A percentile compares a stretch with the other conserved stretches of the same genome.
phyloP scores from a whole-genome alignment of 2,329 filamentous ascomycete genomes.

The Cercospora sp. region DNA sequence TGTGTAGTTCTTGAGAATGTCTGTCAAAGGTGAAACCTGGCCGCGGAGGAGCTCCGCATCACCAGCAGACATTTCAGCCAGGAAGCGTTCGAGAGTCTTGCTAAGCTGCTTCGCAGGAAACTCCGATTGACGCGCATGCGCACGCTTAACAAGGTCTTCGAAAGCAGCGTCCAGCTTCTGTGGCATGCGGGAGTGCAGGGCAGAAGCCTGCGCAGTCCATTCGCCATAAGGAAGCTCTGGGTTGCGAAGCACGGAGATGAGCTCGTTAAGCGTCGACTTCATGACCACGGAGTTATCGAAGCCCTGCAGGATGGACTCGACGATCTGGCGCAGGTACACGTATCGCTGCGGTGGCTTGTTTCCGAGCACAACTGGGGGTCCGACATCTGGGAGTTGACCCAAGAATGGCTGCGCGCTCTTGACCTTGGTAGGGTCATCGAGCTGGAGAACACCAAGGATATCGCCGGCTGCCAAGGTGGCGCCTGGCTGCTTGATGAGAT shows the following conservation, averaged over 20 bases:
- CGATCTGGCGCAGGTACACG: conserved; percentile 70
- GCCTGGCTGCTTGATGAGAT: conserved; percentile 98
- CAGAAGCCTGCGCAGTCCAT: conserved; percentile 93
- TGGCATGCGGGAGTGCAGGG: conserved; percentile 95
- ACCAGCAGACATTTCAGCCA: conserved; percentile 73
- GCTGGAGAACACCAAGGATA: conserved; percentile 92
- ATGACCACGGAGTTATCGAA: conserved; percentile 99
- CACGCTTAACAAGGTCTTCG: conserved; percentile 80
- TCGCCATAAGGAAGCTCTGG: conserved; percentile 92
- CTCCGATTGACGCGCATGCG: conserved; percentile 74
- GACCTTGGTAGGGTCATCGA: conserved; percentile 93
- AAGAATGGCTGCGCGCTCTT: conserved; percentile 95
- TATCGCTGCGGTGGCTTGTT: conserved; percentile 91
- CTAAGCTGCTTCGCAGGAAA: conserved; percentile 87
- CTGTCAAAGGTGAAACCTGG: conserved; percentile 72
- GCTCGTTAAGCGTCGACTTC: conserved; percentile 78
- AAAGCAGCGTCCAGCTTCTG: conserved; percentile 84
- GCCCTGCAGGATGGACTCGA: conserved; percentile 84
- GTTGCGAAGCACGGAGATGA: conserved; percentile 87
- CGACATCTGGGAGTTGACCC: conserved; percentile 83
- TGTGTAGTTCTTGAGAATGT: conserved; percentile 75
- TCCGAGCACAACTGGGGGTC: conserved; percentile 82
- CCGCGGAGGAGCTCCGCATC: conserved; percentile 74
- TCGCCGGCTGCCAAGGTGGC: conserved; percentile 97
- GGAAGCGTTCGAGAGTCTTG: conserved; percentile 83